A percentile compares a stretch with the other conserved stretches of the same genome.
Evolutionary conservation across 78 protist genomes (phyloP).

Genomic region (Ministeria vibrans): DNA sequence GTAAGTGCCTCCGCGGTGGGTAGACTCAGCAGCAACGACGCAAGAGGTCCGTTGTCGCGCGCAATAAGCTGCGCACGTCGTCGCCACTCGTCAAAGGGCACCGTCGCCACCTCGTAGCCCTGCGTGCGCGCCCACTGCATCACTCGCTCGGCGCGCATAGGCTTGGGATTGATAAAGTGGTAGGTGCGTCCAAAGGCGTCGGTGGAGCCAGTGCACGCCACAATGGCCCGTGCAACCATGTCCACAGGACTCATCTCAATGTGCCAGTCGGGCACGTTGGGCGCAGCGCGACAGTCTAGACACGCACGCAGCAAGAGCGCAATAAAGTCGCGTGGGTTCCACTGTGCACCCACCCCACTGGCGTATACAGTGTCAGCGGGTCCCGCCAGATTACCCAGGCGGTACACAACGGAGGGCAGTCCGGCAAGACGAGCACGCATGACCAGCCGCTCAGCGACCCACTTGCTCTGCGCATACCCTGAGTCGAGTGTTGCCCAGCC

Average conservation of each 20-base stretch:
- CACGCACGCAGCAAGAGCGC: no score
- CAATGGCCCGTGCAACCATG: slow-evolving; percentile 4
- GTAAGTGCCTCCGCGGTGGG: no score
- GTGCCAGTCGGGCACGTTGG: no score
- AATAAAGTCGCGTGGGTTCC: no score
- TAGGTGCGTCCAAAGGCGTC: no score
- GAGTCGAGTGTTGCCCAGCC: background rate
- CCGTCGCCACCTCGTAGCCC: background rate
- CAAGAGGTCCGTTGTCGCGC: background rate
- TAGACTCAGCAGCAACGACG: no score
- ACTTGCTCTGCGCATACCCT: background rate
- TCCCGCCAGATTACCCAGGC: no score
- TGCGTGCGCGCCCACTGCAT: background rate
- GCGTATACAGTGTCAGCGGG: no score
- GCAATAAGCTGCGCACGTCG: background rate
- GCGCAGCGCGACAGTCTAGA: no score
- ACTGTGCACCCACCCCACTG: no score
- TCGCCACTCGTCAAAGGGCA: background rate
- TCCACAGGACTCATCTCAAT: slow-evolving; percentile 22
- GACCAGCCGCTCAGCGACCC: slow-evolving; percentile 6
- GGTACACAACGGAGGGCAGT: background rate
- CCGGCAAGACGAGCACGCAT: background rate
- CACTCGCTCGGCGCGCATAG: background rate
- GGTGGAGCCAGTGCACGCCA: no score
- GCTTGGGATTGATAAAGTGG: background rate